phyloP scores from a whole-genome alignment of 768 basidiomycete species.

The Amyloporia xantha region DNA sequence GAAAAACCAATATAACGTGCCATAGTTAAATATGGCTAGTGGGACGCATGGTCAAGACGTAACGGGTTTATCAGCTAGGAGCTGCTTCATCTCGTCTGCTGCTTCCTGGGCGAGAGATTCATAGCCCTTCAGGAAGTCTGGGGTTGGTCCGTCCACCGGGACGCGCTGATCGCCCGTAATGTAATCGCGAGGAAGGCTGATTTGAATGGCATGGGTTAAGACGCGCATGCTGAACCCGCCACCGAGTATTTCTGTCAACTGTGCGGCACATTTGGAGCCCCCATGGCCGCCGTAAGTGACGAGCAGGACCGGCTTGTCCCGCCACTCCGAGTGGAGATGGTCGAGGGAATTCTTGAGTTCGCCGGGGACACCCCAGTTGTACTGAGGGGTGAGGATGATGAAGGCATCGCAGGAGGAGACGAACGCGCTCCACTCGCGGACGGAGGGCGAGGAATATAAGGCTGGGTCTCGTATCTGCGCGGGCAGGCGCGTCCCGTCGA shows the following conservation, averaged over 20 bases:
- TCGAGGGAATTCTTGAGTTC: conserved; percentile 35
- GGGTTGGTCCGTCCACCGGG: conserved; percentile 7
- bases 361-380: conserved; percentile 34
- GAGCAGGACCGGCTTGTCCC: conserved; percentile 26
- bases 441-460: conserved; percentile 22
- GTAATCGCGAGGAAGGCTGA: conserved; percentile 13
- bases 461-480: conserved; percentile 18
- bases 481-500: conserved; percentile 23
- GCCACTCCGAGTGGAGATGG: conserved; percentile 34
- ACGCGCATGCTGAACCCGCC: conserved; percentile 19
- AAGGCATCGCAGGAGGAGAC: conserved; percentile 25
- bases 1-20: no score
- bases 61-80: background rate
- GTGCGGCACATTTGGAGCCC: conserved; percentile 22
- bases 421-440: conserved; percentile 27
- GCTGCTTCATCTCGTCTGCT: conserved; percentile 13
- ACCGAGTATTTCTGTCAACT: conserved; percentile 23
- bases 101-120: conserved; percentile 10
- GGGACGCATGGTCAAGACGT: background rate
- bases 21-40: background rate
- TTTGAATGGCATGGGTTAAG: conserved; percentile 9
- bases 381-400: conserved; percentile 33
- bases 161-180: conserved; percentile 13
- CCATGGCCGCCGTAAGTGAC: conserved; percentile 31
- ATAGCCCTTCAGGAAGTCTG: conserved; percentile 17